Conservation (phyloP, 345 rosid species). For the Eutrema japonicum region DNA sequence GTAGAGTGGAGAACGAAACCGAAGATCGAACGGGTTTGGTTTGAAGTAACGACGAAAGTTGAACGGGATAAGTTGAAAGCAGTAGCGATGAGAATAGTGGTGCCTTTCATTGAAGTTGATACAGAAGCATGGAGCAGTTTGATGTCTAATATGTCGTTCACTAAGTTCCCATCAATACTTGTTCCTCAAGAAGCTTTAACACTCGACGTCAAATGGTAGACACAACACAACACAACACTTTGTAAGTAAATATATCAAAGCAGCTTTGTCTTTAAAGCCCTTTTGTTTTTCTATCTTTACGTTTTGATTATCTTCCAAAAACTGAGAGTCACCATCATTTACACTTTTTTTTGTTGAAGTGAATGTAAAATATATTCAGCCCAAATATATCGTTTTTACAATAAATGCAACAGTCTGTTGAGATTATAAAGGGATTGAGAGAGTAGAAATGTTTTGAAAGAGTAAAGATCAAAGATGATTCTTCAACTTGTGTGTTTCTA, state of each 20-base stretch:
- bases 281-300: background rate
- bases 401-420: too few relatives aligned
- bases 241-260: constrained; percentile 33
- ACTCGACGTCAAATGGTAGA: constrained; percentile 80
- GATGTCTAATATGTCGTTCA: constrained; percentile 72
- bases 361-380: too few relatives aligned
- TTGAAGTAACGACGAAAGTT: constrained; percentile 60
- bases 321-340: background rate
- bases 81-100: constrained; percentile 53
- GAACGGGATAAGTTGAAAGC: constrained; percentile 64
- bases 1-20: constrained; percentile 76
- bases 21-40: constrained; percentile 62
- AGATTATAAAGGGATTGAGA: too few relatives aligned
- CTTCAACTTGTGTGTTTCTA: too few relatives aligned
- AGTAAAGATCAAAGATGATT: too few relatives aligned
- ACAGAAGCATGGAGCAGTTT: constrained; percentile 72
- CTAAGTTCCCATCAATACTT: constrained; percentile 72
- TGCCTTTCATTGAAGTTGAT: constrained; percentile 63
- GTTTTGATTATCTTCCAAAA: constrained; percentile 13
- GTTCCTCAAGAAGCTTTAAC: constrained; percentile 82
- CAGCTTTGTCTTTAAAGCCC: constrained; percentile 17
- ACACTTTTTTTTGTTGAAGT: too few relatives aligned
- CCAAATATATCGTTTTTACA: too few relatives aligned
- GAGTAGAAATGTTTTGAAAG: too few relatives aligned
- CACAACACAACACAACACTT: constrained; percentile 11